These are phyloP conservation scores for Magnaporthiopsis rhizophila DNA, from an alignment of 2,329 filamentous ascomycete species.

Conservation along the genomic window DNA sequence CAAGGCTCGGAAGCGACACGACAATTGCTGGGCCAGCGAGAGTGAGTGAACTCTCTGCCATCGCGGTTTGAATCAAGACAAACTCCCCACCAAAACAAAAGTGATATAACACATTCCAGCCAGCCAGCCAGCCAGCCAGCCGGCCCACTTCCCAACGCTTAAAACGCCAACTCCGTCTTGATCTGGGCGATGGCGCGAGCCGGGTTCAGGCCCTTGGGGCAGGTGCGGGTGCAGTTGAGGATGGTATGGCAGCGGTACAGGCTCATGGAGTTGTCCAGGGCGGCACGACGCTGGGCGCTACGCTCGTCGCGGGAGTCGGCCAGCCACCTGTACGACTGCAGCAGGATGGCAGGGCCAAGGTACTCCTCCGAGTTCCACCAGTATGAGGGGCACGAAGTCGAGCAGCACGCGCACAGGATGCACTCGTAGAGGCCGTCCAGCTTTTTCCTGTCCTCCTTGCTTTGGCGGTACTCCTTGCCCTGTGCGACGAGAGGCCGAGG, in stretches of 20 bases:
- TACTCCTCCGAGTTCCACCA: conserved; percentile 99
- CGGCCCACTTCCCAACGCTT: conserved; percentile 5
- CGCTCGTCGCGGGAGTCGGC: conserved; percentile 90
- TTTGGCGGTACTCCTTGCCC: conserved; percentile 90
- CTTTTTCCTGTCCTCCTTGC: conserved; percentile 87
- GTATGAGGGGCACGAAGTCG: conserved; percentile 98
- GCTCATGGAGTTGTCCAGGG: conserved; percentile 97
- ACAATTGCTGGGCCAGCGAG: no score
- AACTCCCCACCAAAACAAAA: no score
- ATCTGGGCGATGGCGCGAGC: conserved; percentile 92
- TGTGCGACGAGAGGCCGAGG: conserved; percentile 25
- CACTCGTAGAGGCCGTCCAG: conserved; percentile 98
- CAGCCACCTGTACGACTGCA: conserved; percentile 98
- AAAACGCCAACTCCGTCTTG: conserved; percentile 88
- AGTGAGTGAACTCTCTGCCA: no score
- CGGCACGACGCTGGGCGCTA: conserved; percentile 78
- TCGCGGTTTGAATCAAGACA: no score
- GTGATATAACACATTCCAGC: no score
- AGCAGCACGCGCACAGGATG: conserved; percentile 99
- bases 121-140: no score
- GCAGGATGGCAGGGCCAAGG: conserved; percentile 89
- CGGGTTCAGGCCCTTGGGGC: conserved; percentile 97
- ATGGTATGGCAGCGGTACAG: conserved; percentile 99
- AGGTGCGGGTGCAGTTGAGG: conserved; percentile 95
- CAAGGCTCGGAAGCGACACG: no score